Evolutionary conservation across 202 grass and related monocot species (phyloP).

Genomic region (Alloteropsis angusta): DNA sequence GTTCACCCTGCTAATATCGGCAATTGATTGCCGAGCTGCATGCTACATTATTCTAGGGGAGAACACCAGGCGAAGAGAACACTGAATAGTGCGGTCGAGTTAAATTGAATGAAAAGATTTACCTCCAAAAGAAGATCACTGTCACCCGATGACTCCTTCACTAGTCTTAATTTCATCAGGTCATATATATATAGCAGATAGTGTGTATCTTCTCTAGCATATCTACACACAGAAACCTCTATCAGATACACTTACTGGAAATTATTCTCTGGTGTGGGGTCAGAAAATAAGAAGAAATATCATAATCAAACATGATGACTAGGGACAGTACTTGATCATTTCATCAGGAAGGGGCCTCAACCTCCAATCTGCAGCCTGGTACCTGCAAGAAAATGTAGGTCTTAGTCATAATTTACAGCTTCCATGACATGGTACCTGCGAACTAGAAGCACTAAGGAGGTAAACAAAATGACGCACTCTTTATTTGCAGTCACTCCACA

Average conservation of each 20-base stretch:
- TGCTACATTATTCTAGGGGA: neutral
- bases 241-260: slow-evolving; percentile 22
- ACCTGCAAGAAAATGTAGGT: slow-evolving; percentile 50
- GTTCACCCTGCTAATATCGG: neutral
- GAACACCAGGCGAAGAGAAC: neutral
- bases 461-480: slow-evolving; percentile 46
- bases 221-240: slow-evolving; percentile 40
- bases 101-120: slow-evolving; percentile 2
- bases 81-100: neutral
- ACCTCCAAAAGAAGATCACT: slow-evolving; percentile 85
- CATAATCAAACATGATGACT: neutral
- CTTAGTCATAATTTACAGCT: slow-evolving; percentile 1
- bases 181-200: slow-evolving; percentile 95
- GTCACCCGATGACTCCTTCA: slow-evolving; percentile 49
- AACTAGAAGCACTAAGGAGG: neutral
- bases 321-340: slow-evolving; percentile 80
- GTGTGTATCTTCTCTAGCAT: slow-evolving; percentile 99
- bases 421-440: slow-evolving; percentile 12
- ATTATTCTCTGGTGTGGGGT: neutral
- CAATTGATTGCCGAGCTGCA: neutral
- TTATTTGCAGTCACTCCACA: slow-evolving; percentile 88
- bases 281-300: neutral
- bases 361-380: slow-evolving; percentile 97
- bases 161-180: slow-evolving; percentile 61
- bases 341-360: slow-evolving; percentile 79